Evolutionary conservation across 208 protist species (phyloP).

Genomic region (Leishmania guyanensis): DNA sequence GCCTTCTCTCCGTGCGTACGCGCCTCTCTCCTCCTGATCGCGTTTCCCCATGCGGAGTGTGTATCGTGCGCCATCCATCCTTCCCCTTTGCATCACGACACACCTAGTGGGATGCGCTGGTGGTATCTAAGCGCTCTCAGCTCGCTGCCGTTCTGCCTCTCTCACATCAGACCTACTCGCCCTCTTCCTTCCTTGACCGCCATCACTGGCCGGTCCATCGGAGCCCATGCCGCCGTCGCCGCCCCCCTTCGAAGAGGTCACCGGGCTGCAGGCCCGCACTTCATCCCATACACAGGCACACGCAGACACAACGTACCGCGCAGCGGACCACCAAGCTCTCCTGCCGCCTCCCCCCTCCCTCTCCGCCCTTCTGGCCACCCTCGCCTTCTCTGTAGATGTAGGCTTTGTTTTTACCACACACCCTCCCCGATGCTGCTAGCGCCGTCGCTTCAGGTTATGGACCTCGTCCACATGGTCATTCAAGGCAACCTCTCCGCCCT

Average conservation of each 20-base stretch:
- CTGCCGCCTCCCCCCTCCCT: background rate
- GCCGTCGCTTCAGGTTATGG: conserved; percentile 23
- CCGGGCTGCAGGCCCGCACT: background rate
- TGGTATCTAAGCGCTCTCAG: background rate
- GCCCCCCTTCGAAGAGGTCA: background rate
- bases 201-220: background rate
- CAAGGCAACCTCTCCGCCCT: conserved; percentile 49
- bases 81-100: background rate
- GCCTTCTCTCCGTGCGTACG: background rate
- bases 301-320: background rate
- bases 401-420: too few species aligned
- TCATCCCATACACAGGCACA: background rate
- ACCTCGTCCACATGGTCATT: conserved; percentile 48
- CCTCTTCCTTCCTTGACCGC: background rate
- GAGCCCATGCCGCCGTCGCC: background rate
- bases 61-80: background rate
- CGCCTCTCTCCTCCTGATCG: background rate
- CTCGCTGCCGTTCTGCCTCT: background rate
- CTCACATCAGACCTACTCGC: background rate
- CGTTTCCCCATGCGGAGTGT: background rate
- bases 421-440: background rate
- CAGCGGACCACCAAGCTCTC: background rate
- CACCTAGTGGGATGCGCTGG: background rate
- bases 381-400: background rate
- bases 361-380: background rate